These are phyloP conservation scores for Colletotrichum sp. DNA, from an alignment of 2,329 filamentous ascomycete species.

Conservation along the genomic window DNA sequence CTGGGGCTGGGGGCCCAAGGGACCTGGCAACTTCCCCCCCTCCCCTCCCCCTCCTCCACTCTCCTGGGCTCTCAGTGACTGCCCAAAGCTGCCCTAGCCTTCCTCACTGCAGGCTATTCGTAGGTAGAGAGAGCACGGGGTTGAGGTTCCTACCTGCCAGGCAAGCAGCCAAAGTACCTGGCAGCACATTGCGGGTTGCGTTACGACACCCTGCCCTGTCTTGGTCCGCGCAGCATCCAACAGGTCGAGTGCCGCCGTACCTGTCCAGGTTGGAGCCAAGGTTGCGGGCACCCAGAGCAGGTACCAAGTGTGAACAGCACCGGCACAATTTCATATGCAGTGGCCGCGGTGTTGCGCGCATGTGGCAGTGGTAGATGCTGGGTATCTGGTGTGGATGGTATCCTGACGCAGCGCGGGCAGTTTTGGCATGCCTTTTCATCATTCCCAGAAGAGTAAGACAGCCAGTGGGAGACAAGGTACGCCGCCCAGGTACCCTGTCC, in stretches of 20 bases:
- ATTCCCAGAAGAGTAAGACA: background rate
- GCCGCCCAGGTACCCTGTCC: conserved; percentile 1
- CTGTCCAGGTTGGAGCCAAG: conserved; percentile 11
- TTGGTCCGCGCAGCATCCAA: conserved; percentile 3
- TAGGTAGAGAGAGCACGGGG: background rate
- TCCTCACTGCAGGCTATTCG: background rate
- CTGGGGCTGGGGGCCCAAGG: background rate
- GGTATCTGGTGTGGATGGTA: background rate
- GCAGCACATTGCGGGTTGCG: background rate
- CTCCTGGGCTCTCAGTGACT: background rate
- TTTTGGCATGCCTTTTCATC: background rate
- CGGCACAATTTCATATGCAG: background rate
- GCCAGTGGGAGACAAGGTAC: conserved; percentile 2
- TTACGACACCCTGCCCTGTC: conserved; percentile 8
- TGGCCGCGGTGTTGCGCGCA: background rate
- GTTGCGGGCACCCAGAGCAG: conserved; percentile 8
- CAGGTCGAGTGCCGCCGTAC: conserved; percentile 11
- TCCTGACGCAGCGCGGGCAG: background rate
- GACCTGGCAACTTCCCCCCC: background rate
- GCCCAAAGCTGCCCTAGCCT: background rate
- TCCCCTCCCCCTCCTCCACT: background rate
- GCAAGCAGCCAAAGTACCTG: background rate
- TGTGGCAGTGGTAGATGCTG: background rate
- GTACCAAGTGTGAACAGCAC: background rate
- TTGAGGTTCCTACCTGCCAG: background rate